Base-by-base conservation (phyloP, 2,329 filamentous ascomycete genomes). In the Colletotrichum sp. region DNA sequence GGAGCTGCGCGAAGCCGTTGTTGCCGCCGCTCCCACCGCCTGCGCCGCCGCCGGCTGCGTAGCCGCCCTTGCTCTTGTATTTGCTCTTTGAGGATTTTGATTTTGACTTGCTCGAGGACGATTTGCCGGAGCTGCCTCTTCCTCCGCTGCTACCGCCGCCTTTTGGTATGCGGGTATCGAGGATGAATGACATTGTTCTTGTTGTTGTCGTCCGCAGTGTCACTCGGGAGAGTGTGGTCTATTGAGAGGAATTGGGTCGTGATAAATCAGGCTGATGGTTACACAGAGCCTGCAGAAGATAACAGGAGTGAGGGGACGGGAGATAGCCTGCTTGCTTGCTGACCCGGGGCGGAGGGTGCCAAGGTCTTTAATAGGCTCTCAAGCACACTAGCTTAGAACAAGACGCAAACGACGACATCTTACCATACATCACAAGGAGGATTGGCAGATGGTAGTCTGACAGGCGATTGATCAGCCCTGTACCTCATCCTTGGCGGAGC, bases 111-210 rank as follows among this genome's bases (percentile, higher is more conserved):
- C 70, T 36, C 3, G 59, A 63, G 6, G 71, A 71, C 4, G 71
- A 69, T 21, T 69, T 66, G 65, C 71, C 69, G 59, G 39, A 55
- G 44, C 69, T 36, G 21, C 75, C 63, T 18, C 66, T 24, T 39
- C 75, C 52, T 34, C 72, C 49, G 24, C 57, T 32, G 0, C 52
- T 30, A 21, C 75, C 75, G 3, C 75, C 75, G n/a, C 75, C 75
- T 55, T 77, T 77, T n/a, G 75, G 75, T 6, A 15, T 15, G 30
- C 75, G 71, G 9, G 28, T n/a, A 15, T 68, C 67, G 34, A 77
- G 75, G 13, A 77, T 62, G 72, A 71, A 68, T 44, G 66, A 8
- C 75, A 77, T 75, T 12, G 1, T 10, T 16, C 39, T 21, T 8
- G 18, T 49, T 10, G 13, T 28, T 16, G 6, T 59, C 18, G 26